phyloP scores from a whole-genome alignment of 805 yeast genomes.

The Kregervanrija fluxuum region DNA sequence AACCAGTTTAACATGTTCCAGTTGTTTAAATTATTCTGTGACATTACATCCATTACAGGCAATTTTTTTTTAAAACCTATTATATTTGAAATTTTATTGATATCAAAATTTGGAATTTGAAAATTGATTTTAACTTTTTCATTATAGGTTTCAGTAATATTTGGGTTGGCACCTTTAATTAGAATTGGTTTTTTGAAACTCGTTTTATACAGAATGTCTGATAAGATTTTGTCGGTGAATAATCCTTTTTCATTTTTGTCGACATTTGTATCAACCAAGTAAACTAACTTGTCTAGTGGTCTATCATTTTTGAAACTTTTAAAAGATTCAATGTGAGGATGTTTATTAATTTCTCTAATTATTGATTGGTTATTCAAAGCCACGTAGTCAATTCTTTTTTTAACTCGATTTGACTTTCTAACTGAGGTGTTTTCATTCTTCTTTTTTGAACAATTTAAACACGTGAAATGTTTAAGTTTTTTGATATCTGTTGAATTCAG shows the following conservation, averaged over 20 bases:
- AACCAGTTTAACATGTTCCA: slow-evolving; percentile 75
- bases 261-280: slow-evolving; percentile 19
- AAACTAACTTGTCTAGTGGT: slow-evolving; percentile 20
- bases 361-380: slow-evolving; percentile 71
- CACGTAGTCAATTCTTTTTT: slow-evolving; percentile 59
- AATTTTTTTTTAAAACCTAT: slow-evolving; percentile 59
- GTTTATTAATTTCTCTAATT: slow-evolving; percentile 45
- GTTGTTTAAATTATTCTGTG: slow-evolving; percentile 57
- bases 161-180: slow-evolving; percentile 22
- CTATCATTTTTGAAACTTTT: slow-evolving; percentile 22
- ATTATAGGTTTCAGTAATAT: slow-evolving; percentile 8
- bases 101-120: slow-evolving; percentile 47
- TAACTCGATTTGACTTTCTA: too few relatives aligned
- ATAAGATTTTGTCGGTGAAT: slow-evolving; percentile 21
- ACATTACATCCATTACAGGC: slow-evolving; percentile 85
- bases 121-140: slow-evolving; percentile 11
- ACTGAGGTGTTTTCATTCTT: slow-evolving; percentile 22
- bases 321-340: slow-evolving; percentile 43
- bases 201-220: slow-evolving; percentile 19
- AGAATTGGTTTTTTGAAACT: slow-evolving; percentile 26
- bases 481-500: slow-evolving; percentile 24
- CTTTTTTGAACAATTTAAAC: slow-evolving; percentile 36
- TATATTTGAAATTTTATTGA: slow-evolving; percentile 45
- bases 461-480: slow-evolving; percentile 44
- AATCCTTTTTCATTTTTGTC: slow-evolving; percentile 12